Base-by-base conservation (phyloP, 805 yeast species). In the Teunomyces gatunensis region DNA sequence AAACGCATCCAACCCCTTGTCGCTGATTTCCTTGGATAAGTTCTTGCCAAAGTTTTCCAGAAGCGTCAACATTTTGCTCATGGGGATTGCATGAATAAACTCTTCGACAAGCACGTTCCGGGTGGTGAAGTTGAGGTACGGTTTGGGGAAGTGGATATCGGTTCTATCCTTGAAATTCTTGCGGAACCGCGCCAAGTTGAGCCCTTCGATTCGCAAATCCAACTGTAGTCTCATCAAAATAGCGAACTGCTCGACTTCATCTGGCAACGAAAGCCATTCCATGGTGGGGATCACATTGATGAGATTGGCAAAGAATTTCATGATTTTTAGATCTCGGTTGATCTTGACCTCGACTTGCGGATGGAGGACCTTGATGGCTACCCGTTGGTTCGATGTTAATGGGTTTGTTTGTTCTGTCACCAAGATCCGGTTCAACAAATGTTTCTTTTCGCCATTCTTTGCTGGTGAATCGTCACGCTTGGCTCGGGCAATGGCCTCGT, bases 251-350 rank as follows among this genome's bases (percentile, higher is more conserved):
- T 84, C 87, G 2, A 92, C 98, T 64, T 94, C 99, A 51, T 85
- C 92, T 0, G 98, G 99, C 42, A 94, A 70, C 3, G 97, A 88
- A 4, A 94, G 73, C 99, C 99, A 94, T 62, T 94, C 97, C 96
- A 94, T 89, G 0, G 96, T 89, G 4, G 99, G 99, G 5, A 94
- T 70, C 5, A 62, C 57, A 57, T 91, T 84, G 44, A 94, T 79
- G 1, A 76, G 46, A 39, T 68, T 65, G 2, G 99, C 99, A 60
- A 91, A 86, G 53, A 85, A 80, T 23, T 67, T 69, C 97, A 94
- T 91, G 33, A 94, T 88, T 53, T 75, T 77, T 55, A 94, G 74
- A 64, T 94, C 99, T 48, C 98, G 75, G 48, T 78, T 78, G 20
- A 94, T 86, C 44, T 79, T 81, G 10, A 72, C 66, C 45, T 81